Conservation (phyloP, 179 eudicot species). For the Silene coronaria region DNA sequence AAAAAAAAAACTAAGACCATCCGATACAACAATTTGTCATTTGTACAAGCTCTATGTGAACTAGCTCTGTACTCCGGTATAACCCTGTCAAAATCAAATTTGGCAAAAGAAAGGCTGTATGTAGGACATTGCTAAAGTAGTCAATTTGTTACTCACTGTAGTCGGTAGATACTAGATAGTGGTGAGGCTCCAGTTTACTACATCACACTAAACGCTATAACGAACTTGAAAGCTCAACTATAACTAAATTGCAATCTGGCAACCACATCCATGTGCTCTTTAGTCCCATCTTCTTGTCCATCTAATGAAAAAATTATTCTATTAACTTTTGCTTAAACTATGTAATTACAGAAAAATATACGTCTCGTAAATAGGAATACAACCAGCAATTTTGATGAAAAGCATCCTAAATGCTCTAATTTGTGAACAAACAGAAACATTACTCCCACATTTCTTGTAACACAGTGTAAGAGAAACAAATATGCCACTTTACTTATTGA, state of each 20-base stretch:
- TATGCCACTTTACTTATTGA: too few species aligned
- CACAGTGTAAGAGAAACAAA: too few species aligned
- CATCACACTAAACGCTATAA: background rate
- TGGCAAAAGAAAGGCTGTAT: too few species aligned
- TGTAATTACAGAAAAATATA: background rate
- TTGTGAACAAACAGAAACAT: background rate
- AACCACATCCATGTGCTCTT: conserved; percentile 9
- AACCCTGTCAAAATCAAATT: too few species aligned
- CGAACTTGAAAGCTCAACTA: conserved; percentile 27
- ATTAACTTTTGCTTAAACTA: conserved; percentile 4
- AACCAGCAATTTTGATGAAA: background rate
- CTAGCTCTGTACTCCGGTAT: too few species aligned
- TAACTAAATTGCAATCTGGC: conserved; percentile 16
- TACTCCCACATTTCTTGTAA: background rate
- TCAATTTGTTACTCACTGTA: background rate
- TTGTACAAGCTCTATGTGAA: too few species aligned
- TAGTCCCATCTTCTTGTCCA: conserved; percentile 11
- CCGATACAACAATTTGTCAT: too few species aligned
- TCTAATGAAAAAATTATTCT: background rate
- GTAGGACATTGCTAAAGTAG: background rate
- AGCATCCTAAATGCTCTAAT: background rate
- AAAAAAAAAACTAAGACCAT: too few species aligned
- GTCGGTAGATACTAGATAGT: background rate
- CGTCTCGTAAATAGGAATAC: background rate
- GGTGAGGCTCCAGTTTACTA: background rate